Conservation (phyloP, 108 stramenopile species). For the Skeletonema tropicum region DNA sequence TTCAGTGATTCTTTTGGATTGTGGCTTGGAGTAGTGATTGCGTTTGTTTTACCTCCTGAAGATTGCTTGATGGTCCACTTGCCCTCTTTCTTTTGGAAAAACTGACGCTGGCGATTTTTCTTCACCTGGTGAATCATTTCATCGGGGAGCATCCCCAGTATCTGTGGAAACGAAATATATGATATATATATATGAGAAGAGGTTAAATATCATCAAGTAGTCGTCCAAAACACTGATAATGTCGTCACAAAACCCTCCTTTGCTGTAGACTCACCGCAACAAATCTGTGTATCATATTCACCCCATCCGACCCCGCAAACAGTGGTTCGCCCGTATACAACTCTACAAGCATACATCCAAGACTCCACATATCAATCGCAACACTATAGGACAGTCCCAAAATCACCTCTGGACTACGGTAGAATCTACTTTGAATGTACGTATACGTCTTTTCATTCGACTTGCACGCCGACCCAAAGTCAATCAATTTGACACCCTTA, state of each 20-base stretch:
- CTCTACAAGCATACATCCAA: slow-evolving; percentile 98
- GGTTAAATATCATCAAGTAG: neutral
- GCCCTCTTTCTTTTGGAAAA: slow-evolving; percentile 66
- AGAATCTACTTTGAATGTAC: slow-evolving; percentile 99
- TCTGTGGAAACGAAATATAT: slow-evolving; percentile 27
- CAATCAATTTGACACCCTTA: slow-evolving; percentile 51
- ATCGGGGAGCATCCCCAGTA: slow-evolving; percentile 87
- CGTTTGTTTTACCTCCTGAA: slow-evolving; percentile 26
- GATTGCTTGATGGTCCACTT: slow-evolving; percentile 62
- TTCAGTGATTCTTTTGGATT: slow-evolving; percentile 70
- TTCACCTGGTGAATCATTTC: slow-evolving; percentile 75
- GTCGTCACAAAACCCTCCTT: neutral
- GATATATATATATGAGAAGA: neutral
- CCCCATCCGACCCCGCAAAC: slow-evolving; percentile 95
- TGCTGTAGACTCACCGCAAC: slow-evolving; percentile 68
- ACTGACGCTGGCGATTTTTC: slow-evolving; percentile 72
- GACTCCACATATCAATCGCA: slow-evolving; percentile 99
- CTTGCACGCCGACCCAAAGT: slow-evolving; percentile 49
- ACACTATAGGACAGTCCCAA: slow-evolving; percentile 94
- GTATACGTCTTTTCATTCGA: slow-evolving; percentile 58
- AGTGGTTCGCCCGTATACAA: slow-evolving; percentile 98
- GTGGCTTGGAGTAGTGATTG: slow-evolving; percentile 63
- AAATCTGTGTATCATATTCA: slow-evolving; percentile 96
- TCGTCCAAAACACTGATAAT: neutral
- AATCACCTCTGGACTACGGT: slow-evolving; percentile 98